phyloP scores from a whole-genome alignment of 805 yeast species.

The Pichia gijzeniarum region DNA sequence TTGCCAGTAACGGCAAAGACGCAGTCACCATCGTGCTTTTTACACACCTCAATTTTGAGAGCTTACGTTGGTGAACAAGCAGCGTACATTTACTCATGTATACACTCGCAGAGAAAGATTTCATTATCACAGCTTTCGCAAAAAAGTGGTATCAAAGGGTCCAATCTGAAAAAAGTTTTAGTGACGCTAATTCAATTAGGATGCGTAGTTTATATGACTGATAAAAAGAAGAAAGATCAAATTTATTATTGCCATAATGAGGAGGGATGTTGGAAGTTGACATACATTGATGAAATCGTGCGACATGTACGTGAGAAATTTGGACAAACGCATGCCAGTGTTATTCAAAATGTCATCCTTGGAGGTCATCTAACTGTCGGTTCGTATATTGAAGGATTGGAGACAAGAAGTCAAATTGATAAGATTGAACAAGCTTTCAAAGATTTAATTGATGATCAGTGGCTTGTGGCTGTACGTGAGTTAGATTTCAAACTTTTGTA shows the following conservation, averaged over 20 bases:
- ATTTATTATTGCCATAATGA: slow-evolving; percentile 53
- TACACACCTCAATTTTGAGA: slow-evolving; percentile 48
- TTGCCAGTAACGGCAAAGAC: slow-evolving; percentile 37
- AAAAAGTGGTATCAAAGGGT: slow-evolving; percentile 39
- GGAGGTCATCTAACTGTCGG: slow-evolving; percentile 56
- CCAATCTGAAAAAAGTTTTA: slow-evolving; percentile 54
- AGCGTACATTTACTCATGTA: slow-evolving; percentile 48
- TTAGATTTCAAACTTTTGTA: slow-evolving; percentile 26
- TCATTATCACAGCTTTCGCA: slow-evolving; percentile 47
- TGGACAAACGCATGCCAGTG: slow-evolving; percentile 43
- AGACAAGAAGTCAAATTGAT: slow-evolving; percentile 16
- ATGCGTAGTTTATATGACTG: slow-evolving; percentile 51
- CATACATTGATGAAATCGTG: slow-evolving; percentile 76
- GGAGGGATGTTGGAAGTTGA: slow-evolving; percentile 52
- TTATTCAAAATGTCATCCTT: slow-evolving; percentile 63
- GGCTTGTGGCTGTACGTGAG: slow-evolving; percentile 42
- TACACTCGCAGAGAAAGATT: slow-evolving; percentile 64
- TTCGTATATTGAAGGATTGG: slow-evolving; percentile 39
- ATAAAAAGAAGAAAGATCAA: slow-evolving; percentile 29
- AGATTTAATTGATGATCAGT: slow-evolving; percentile 41
- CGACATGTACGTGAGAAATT: slow-evolving; percentile 40
- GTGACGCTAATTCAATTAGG: slow-evolving; percentile 76
- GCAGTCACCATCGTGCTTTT: slow-evolving; percentile 55
- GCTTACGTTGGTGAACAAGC: slow-evolving; percentile 69
- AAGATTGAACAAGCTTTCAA: slow-evolving; percentile 36